Base-by-base conservation (phyloP, 148 eudicot genomes). In the Cornus controversa region DNA sequence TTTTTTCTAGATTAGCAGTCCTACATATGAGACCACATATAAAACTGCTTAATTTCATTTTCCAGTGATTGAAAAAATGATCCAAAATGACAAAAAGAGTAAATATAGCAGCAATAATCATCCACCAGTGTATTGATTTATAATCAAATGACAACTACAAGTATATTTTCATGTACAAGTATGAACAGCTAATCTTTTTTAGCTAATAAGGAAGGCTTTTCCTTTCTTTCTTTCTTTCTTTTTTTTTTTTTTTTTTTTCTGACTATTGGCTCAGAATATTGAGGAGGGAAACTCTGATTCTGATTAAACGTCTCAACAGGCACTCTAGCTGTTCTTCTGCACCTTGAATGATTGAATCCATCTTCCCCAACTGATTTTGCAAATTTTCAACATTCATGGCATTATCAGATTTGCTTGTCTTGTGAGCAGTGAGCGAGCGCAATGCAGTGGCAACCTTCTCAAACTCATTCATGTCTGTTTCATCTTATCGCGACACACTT, bases 211-310 rank as follows among this genome's bases (percentile, higher is more conserved):
- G n/a, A n/a, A n/a, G n/a, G n/a, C n/a, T n/a, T n/a, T n/a, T n/a
- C n/a, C n/a, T n/a, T n/a, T n/a, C n/a, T n/a, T n/a, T 15, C 15
- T 54, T 54, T 16, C 15, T 14, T 54, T 14, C 62, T 45, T 45
- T 45, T 42, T 42, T 6, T 10, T 42, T 42, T 42, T 45, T n/a
- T 16, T 16, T 28, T 16, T 2, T 34, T 68, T 34, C 34, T 23
- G 11, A 6, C 66, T 82, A 85, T 74, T 85, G 75, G 74, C 84
- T 84, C 63, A 88, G 85, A 72, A 81, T 81, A 76, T 88, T 88
- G n/a, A 88, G 87, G 62, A 88, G 81, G 29, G 47, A 71, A 73
- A 83, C 86, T 85, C 91, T 78, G 53, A 79, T 84, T 69, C 79
- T 86, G 63, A 89, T 81, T 60, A 86, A 69, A 47, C 75, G 77